Base-by-base conservation (phyloP, 2,329 filamentous ascomycete genomes). In the Colletotrichum tropicicola region DNA sequence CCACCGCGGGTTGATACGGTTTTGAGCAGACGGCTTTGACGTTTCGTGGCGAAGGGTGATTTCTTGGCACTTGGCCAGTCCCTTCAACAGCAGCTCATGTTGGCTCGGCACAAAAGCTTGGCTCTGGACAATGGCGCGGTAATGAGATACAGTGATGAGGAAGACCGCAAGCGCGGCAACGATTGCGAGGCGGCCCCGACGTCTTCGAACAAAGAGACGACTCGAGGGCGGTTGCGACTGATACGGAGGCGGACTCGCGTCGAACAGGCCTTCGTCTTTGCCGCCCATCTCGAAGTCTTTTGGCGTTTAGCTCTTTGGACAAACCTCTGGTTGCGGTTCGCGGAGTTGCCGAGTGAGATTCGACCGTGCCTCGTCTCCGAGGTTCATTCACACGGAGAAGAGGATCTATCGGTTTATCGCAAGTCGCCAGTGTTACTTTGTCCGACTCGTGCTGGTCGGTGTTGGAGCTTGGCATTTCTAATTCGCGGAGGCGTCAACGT, bases 211-310 rank as follows among this genome's bases (percentile, higher is more conserved):
- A 9, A 27, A n/a, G n/a, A 54, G 30, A 7, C 39, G 19, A 12
- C 39, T 21, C 21, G 28, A 15, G 8, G 48, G 21, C 15, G 21
- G 39, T 12, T 39, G n/a, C 13, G 21, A 21, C 19, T 39, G 48
- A 17, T 60, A 60, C 2, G 57, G 57, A 32, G 57, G 57, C 12
- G 57, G 57, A 9, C 49, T 54, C 23, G n/a, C 15, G 23, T 54
- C 57, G n/a, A 54, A 47, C 4, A 39, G 3, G 13, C 13, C 17
- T 4, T 47, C 57, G 28, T 41, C 28, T 47, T 54, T 47, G n/a
- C 21, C n/a, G 19, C 23, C n/a, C 48, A 60, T 60, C n/a, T 45
- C 47, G 37, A 23, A 6, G 35, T 30, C 2, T n/a, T n/a, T n/a
- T n/a, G n/a, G n/a, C n/a, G n/a, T n/a, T n/a, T n/a, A n/a, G n/a